Percentiles rank a stretch among this genome's conserved stretches.
These are phyloP conservation scores for Comarum palustre DNA, from an alignment of 306 rosid genomes.

Conservation along the genomic window DNA sequence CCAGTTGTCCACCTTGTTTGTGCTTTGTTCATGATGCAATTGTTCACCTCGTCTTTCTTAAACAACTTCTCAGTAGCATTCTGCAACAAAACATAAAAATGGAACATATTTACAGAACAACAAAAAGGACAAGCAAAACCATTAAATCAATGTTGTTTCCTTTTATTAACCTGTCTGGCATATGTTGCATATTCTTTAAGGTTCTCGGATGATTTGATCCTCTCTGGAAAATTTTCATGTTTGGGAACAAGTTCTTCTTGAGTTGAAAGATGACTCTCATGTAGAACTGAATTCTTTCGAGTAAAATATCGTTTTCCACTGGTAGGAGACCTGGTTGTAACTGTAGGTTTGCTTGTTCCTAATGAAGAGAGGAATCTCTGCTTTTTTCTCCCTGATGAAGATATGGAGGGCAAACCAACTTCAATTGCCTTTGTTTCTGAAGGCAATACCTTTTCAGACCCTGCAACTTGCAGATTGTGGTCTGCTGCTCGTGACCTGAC, in stretches of 20 bases:
- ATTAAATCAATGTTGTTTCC: not conserved
- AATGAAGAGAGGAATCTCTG: constrained; percentile 32
- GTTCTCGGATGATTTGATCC: constrained; percentile 16
- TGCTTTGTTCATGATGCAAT: constrained; percentile 17
- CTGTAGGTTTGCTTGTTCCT: constrained; percentile 3
- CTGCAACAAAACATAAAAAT: constrained; percentile 32
- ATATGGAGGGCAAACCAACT: constrained; percentile 12
- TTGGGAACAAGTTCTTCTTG: constrained; percentile 25
- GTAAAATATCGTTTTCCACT: constrained; percentile 32
- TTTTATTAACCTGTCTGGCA: constrained; percentile 30
- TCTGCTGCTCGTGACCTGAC: not conserved
- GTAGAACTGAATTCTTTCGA: constrained; percentile 25
- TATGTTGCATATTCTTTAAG: constrained; percentile 7
- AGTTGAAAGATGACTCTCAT: constrained; percentile 18
- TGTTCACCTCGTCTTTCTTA: constrained; percentile 20
- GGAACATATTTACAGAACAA: constrained; percentile 8
- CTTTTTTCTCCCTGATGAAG: constrained; percentile 25
- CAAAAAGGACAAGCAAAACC: not conserved
- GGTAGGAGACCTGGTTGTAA: constrained; percentile 16
- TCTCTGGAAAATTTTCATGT: constrained; percentile 2
- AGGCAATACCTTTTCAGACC: not conserved
- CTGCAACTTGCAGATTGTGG: not conserved
- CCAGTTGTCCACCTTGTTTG: constrained; percentile 24
- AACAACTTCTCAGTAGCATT: constrained; percentile 27
- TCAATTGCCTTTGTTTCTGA: constrained; percentile 8